Percentiles rank a stretch among this genome's conserved stretches.
These are phyloP conservation scores for Actinidia chinensis DNA, from an alignment of 179 eudicot genomes.

Conservation along the genomic window DNA sequence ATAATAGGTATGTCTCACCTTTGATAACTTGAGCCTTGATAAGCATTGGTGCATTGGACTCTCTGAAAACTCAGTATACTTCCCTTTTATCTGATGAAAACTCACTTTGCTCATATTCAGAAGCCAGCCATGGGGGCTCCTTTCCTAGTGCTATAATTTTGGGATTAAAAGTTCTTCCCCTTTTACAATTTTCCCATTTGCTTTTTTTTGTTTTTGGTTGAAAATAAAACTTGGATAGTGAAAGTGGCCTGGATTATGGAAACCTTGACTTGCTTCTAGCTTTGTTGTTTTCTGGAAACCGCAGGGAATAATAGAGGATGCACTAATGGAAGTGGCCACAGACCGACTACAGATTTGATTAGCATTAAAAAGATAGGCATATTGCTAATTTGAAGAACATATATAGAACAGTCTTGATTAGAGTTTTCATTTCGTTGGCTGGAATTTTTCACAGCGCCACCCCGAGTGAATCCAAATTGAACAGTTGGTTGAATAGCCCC, in stretches of 20 bases:
- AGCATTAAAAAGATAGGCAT: too few species aligned
- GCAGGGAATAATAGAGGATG: slow-evolving; percentile 85
- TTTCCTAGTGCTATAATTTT: not conserved
- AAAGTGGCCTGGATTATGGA: slow-evolving; percentile 7
- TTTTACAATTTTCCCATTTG: not conserved
- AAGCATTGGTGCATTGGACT: slow-evolving; percentile 1
- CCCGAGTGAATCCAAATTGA: slow-evolving; percentile 95
- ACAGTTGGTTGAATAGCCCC: slow-evolving; percentile 95
- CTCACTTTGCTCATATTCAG: not conserved
- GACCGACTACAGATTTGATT: slow-evolving; percentile 99
- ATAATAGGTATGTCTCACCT: slow-evolving; percentile 56
- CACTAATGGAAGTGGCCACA: slow-evolving; percentile 90
- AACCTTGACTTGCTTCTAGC: slow-evolving; percentile 33
- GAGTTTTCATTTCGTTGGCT: slow-evolving; percentile 29
- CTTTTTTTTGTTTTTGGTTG: not conserved
- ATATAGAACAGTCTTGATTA: not conserved
- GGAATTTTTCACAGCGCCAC: slow-evolving; percentile 84
- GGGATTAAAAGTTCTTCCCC: too few species aligned
- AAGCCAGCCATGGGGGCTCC: not conserved
- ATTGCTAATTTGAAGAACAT: slow-evolving; percentile 5
- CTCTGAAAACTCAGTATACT: not conserved
- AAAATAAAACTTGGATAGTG: not conserved
- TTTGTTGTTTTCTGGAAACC: slow-evolving; percentile 95
- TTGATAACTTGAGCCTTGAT: too few species aligned
- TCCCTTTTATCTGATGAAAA: not conserved